A percentile compares a stretch with the other conserved stretches of the same genome.
phyloP scores from a whole-genome alignment of 176 grass and related monocot genomes.

The Phoenix dactylifera region DNA sequence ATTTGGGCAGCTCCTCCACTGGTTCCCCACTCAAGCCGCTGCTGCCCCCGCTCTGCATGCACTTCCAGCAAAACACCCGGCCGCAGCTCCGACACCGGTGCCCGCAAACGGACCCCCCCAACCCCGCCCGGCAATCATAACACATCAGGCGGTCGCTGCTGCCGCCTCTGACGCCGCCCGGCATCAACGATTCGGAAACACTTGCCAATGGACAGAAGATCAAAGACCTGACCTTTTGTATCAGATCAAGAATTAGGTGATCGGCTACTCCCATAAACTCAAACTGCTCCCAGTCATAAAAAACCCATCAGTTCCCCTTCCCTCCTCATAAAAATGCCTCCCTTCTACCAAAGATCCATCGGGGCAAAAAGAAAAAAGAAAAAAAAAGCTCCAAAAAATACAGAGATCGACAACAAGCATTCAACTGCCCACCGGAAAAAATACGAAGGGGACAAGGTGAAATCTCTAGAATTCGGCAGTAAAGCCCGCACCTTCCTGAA shows the following conservation, averaged over 20 bases:
- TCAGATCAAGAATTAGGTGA: slow-evolving; percentile 38
- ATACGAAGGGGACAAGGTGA: slow-evolving; percentile 15
- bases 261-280: slow-evolving; percentile 58
- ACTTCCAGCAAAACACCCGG: slow-evolving; percentile 13
- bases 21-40: not conserved
- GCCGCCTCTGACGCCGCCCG: not conserved
- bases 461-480: slow-evolving; percentile 14
- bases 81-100: slow-evolving; percentile 11
- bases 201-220: slow-evolving; percentile 25
- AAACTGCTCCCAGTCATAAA: slow-evolving; percentile 23
- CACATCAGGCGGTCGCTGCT: slow-evolving; percentile 15
- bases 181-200: slow-evolving; percentile 16
- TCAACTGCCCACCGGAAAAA: slow-evolving; percentile 6
- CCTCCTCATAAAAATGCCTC: too few relatives aligned
- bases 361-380: too few relatives aligned
- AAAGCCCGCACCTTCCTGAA: not conserved
- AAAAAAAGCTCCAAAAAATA: not conserved
- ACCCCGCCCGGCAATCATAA: slow-evolving; percentile 20
- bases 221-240: slow-evolving; percentile 50
- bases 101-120: not conserved
- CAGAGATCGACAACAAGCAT: slow-evolving; percentile 7
- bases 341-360: not conserved
- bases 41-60: not conserved
- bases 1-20: not conserved
- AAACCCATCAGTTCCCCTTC: slow-evolving; percentile 3